Percentiles rank a stretch among this genome's conserved stretches.
Evolutionary conservation across 2,329 filamentous ascomycete genomes (phyloP).

Genomic region (Fusarium xyrophilum): DNA sequence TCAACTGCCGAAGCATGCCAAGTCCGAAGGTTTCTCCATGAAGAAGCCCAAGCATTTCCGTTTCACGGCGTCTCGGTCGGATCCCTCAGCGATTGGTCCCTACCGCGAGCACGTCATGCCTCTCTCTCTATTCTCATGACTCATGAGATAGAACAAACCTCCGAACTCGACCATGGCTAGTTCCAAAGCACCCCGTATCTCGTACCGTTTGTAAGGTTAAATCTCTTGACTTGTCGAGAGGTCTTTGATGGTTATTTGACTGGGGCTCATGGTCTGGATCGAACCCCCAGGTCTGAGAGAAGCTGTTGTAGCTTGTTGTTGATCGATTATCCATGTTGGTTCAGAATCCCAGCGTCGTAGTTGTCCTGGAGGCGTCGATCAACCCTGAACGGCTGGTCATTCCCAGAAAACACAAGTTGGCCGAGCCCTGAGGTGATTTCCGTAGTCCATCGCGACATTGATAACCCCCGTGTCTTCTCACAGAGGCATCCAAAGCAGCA

Average conservation of each 20-base stretch:
- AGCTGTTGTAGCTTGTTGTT: not conserved
- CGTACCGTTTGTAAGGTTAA: not conserved
- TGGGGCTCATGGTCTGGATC: not conserved
- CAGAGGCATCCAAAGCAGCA: not conserved
- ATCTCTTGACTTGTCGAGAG: slow-evolving; percentile 23
- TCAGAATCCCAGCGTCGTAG: not conserved
- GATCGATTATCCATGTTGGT: not conserved
- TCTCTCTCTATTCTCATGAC: slow-evolving; percentile 16
- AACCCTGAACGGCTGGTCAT: not conserved
- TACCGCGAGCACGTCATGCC: slow-evolving; percentile 34
- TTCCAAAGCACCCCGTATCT: not conserved
- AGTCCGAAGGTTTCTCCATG: not conserved
- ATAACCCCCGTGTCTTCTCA: slow-evolving; percentile 1
- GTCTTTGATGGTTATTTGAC: slow-evolving; percentile 29
- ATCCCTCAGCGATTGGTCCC: slow-evolving; percentile 31
- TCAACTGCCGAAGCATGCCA: not conserved
- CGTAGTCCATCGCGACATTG: slow-evolving; percentile 38
- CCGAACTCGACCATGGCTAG: slow-evolving; percentile 17
- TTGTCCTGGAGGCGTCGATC: not conserved
- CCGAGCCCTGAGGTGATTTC: slow-evolving; percentile 37
- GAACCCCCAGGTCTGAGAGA: not conserved
- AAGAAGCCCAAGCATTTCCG: not conserved
- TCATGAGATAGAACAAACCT: slow-evolving; percentile 15
- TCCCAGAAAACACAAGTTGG: not conserved
- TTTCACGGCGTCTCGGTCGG: slow-evolving; percentile 35